phyloP scores from a whole-genome alignment of 2,329 filamentous ascomycete species.

The Pseudogymnoascus pannorum region DNA sequence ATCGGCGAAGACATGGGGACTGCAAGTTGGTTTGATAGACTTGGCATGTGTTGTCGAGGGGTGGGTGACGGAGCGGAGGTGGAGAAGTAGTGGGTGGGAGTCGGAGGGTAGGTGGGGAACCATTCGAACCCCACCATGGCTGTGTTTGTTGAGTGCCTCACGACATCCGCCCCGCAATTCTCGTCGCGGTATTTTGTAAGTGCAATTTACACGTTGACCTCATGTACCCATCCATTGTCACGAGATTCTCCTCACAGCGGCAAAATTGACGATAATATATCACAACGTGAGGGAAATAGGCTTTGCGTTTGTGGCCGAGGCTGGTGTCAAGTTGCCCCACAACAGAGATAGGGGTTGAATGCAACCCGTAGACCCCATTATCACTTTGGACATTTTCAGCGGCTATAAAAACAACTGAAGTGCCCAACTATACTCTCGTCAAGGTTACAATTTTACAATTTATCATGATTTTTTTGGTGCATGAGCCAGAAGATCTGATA shows the following conservation, averaged over 20 bases:
- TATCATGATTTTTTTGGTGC: neutral
- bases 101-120: neutral
- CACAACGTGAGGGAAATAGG: neutral
- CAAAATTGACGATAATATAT: neutral
- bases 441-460: neutral
- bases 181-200: no score
- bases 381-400: neutral
- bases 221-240: neutral
- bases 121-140: neutral
- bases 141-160: no score
- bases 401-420: neutral
- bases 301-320: neutral
- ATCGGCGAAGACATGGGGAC: constrained; percentile 5
- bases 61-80: constrained; percentile 2
- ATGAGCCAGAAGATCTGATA: neutral
- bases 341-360: neutral
- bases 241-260: no score
- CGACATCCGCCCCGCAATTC: no score
- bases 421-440: neutral
- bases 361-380: neutral
- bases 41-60: neutral
- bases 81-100: neutral
- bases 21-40: neutral
- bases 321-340: no score
- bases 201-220: no score